Evolutionary conservation across 345 rosid species (phyloP), one percentile per base, ranked within the genome.

Genomic region (Melaleuca quinquenervia): DNA sequence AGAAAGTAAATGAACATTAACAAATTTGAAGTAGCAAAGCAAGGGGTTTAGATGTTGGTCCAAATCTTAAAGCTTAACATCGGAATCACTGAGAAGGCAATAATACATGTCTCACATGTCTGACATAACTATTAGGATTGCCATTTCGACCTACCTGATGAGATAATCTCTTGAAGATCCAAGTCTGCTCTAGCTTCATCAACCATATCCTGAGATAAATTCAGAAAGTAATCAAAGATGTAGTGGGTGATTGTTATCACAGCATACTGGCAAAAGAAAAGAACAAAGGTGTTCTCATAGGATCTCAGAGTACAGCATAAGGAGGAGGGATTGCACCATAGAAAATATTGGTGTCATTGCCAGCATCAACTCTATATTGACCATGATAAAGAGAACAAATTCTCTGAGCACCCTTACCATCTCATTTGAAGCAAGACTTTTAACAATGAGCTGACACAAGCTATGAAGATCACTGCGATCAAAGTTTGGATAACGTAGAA

Each of bases 401-500:
- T 32, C 80, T 32, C 80, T 70, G 18, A 85, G 41, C 74, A 51
- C 11, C 54, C 55, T 32, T 92, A 95, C 96, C 96, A 87, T 93
- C 82, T 86, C 86, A 49, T 88, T 48, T 80, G 92, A 88, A 54
- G 93, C 90, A 60, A 96, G 87, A 90, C 98, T 94, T 91, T 90
- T 92, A 44, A 90, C 92, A 16, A 95, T 86, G 87, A 96, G 91
- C 84, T 44, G 83, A 45, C 91, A 91, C 16, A 97, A 88, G 58
- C 86, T 88, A 76, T 84, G 83, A 36, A 94, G 87, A 44, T 92
- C 88, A 87, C 88, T 87, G 44, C 26, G 44, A 62, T 86, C 87
- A 82, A 94, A 93, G 85, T 84, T 84, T 16, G 91, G 91, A 90
- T 90, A 93, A 85, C 89, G 89, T n/a, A 90, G 89, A 84, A 96